phyloP scores from a whole-genome alignment of 2,329 filamentous ascomycete species.

The Diaporthe humulicola region DNA sequence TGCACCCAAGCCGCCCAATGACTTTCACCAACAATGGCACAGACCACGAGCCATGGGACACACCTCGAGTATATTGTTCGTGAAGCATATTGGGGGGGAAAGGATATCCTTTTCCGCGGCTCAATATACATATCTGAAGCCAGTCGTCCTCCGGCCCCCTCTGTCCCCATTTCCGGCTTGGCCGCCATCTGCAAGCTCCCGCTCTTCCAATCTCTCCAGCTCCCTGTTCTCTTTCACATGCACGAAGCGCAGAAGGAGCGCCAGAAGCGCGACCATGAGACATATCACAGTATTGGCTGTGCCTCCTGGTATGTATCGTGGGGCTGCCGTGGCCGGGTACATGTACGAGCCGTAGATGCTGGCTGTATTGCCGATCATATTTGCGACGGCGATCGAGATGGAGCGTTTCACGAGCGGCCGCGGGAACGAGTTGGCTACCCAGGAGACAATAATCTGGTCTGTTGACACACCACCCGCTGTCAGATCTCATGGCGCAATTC shows the following conservation, averaged over 20 bases:
- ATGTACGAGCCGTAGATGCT: constrained; percentile 63
- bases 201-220: constrained; percentile 56
- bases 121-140: constrained; percentile 50
- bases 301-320: constrained; percentile 65
- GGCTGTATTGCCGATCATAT: constrained; percentile 73
- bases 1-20: constrained; percentile 6
- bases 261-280: constrained; percentile 69
- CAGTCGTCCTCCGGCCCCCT: constrained; percentile 43
- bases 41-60: neutral
- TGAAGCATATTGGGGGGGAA: neutral
- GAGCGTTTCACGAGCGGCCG: constrained; percentile 78
- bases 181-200: constrained; percentile 39
- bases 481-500: neutral
- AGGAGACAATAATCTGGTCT: constrained; percentile 73
- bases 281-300: constrained; percentile 74
- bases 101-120: neutral
- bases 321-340: constrained; percentile 57
- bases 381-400: constrained; percentile 74
- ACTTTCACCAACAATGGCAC: constrained; percentile 18
- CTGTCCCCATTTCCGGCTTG: constrained; percentile 52
- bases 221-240: constrained; percentile 72
- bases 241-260: constrained; percentile 64
- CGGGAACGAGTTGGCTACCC: constrained; percentile 78
- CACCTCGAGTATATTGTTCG: neutral
- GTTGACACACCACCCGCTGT: neutral